These are phyloP conservation scores for Penicillium arizonense DNA, from an alignment of 495 filamentous ascomycete species.

Conservation along the genomic window DNA sequence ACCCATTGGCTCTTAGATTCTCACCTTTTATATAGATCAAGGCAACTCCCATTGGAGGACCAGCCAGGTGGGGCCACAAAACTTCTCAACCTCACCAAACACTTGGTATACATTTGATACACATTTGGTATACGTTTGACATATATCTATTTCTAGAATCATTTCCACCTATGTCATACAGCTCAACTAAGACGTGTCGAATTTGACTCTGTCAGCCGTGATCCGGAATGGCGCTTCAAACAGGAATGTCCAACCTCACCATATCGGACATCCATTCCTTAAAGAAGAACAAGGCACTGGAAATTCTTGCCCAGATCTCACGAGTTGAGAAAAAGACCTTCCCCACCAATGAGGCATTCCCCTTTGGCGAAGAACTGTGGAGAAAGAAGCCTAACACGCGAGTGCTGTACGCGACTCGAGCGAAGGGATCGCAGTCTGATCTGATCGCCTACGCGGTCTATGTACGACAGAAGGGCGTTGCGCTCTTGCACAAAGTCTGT, in stretches of 20 bases:
- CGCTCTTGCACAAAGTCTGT: constrained; percentile 59
- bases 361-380: constrained; percentile 52
- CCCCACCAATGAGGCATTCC: constrained; percentile 54
- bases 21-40: no score
- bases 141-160: background rate
- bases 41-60: no score
- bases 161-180: background rate
- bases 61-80: no score
- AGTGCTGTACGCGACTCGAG: constrained; percentile 44
- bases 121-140: background rate
- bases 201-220: constrained; percentile 14
- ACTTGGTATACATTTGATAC: no score
- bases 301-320: constrained; percentile 41
- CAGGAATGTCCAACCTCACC: constrained; percentile 31
- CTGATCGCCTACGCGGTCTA: constrained; percentile 55
- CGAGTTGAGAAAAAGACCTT: constrained; percentile 59
- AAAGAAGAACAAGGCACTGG: constrained; percentile 33
- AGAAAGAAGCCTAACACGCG: constrained; percentile 55
- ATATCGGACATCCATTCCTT: constrained; percentile 47
- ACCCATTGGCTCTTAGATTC: no score
- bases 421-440: constrained; percentile 13
- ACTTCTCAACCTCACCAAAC: no score
- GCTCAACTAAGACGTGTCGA: constrained; percentile 5
- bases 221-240: constrained; percentile 14
- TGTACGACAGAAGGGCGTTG: constrained; percentile 49